phyloP scores from a whole-genome alignment of 805 yeast genomes.

The Debaryomyces castellii region DNA sequence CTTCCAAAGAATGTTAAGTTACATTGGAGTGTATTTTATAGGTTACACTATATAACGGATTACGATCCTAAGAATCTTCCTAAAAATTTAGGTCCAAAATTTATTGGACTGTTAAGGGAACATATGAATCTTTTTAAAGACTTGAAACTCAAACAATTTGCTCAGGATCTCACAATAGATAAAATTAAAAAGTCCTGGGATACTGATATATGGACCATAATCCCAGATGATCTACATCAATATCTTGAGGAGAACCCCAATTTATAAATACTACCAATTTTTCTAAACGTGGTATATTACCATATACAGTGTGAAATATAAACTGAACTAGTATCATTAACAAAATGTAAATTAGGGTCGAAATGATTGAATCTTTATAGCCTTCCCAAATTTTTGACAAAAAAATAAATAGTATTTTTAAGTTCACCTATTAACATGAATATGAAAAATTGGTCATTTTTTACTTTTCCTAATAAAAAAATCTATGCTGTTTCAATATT shows the following conservation, averaged over 20 bases:
- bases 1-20: slow-evolving; percentile 47
- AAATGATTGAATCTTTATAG: background rate
- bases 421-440: slow-evolving; percentile 7
- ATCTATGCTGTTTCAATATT: slow-evolving; percentile 4
- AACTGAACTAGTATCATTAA: slow-evolving; percentile 7
- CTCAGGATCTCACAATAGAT: slow-evolving; percentile 12
- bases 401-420: slow-evolving; percentile 5
- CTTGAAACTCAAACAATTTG: slow-evolving; percentile 10
- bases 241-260: slow-evolving; percentile 12
- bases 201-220: slow-evolving; percentile 24
- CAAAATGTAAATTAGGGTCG: slow-evolving; percentile 1
- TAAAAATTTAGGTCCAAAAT: slow-evolving; percentile 14
- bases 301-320: slow-evolving; percentile 10
- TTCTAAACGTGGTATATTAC: slow-evolving; percentile 14
- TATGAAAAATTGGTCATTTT: background rate
- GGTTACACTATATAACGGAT: slow-evolving; percentile 45
- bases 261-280: slow-evolving; percentile 3
- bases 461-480: slow-evolving; percentile 2
- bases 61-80: slow-evolving; percentile 41
- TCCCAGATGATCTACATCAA: slow-evolving; percentile 33
- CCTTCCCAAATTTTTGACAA: background rate
- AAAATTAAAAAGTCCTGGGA: slow-evolving; percentile 15
- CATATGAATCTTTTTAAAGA: slow-evolving; percentile 6
- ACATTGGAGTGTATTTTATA: slow-evolving; percentile 68
- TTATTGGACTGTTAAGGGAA: slow-evolving; percentile 18